Evolutionary conservation across 768 basidiomycete species (phyloP).

Genomic region (Dictyophora rubrovolvata): DNA sequence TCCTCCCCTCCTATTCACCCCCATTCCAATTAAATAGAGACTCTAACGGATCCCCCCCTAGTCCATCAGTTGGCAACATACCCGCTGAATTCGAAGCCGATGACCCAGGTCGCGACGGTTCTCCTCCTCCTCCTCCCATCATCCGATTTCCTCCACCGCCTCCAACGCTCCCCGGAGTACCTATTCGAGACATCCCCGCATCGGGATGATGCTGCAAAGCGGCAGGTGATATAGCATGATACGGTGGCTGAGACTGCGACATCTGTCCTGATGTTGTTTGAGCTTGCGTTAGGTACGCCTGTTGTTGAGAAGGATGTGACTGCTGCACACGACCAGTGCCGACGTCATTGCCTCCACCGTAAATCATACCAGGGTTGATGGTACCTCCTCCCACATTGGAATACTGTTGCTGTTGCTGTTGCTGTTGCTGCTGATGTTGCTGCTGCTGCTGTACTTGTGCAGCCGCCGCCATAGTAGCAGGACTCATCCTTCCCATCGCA

Average conservation of each 20-base stretch:
- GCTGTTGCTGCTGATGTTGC: slow-evolving; percentile 55
- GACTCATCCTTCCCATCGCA: background rate
- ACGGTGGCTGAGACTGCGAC: background rate
- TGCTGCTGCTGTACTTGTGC: slow-evolving; percentile 29
- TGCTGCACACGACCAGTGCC: background rate
- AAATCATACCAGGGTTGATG: slow-evolving; percentile 8
- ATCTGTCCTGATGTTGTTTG: background rate
- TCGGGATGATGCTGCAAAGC: slow-evolving; percentile 8
- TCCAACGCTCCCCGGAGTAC: background rate
- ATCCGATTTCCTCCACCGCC: background rate
- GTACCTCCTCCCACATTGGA: background rate
- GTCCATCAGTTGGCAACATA: background rate
- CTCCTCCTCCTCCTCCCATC: background rate
- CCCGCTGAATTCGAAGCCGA: slow-evolving; percentile 1
- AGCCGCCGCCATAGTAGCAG: slow-evolving; percentile 12
- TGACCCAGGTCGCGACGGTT: background rate
- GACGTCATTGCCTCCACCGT: background rate
- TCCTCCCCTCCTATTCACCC: background rate
- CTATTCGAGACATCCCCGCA: background rate
- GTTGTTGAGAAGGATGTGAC: background rate
- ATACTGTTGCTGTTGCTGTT: slow-evolving; percentile 36
- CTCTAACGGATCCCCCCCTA: slow-evolving; percentile 5
- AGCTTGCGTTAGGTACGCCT: background rate
- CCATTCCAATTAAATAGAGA: slow-evolving; percentile 7
- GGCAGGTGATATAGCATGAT: slow-evolving; percentile 6